These are phyloP conservation scores for Epithemia pelagica DNA, from an alignment of 108 stramenopile genomes.

Conservation along the genomic window DNA sequence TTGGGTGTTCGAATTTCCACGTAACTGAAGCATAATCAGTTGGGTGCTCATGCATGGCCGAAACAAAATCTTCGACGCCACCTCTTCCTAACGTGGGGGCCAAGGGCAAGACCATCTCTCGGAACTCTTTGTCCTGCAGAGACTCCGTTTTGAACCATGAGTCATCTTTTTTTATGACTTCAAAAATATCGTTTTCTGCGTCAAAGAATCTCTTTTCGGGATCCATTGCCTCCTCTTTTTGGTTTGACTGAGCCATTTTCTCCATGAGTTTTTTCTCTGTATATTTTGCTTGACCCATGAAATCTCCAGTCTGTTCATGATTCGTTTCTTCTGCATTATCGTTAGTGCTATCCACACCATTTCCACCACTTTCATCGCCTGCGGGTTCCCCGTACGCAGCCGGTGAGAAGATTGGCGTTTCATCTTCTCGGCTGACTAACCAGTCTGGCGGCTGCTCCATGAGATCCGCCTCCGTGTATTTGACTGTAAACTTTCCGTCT, in stretches of 20 bases:
- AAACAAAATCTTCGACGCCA: constrained; percentile 52
- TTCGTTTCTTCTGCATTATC: neutral
- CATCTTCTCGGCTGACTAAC: neutral
- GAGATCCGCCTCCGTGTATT: neutral
- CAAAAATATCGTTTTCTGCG: constrained; percentile 3
- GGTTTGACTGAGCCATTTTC: neutral
- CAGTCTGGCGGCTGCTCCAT: neutral
- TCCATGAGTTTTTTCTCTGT: neutral
- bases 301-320: neutral
- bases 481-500: neutral
- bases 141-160: constrained; percentile 16
- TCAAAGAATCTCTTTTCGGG: neutral
- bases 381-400: neutral
- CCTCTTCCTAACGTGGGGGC: neutral
- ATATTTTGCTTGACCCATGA: neutral
- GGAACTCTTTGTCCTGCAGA: constrained; percentile 7
- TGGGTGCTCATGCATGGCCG: constrained; percentile 57
- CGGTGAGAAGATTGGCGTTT: neutral
- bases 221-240: neutral
- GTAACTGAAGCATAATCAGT: constrained; percentile 54
- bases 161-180: constrained; percentile 10
- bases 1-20: constrained; percentile 37
- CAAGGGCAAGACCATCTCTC: neutral
- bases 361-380: neutral
- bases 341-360: no score